Evolutionary conservation across 495 filamentous ascomycete genomes (phyloP), one percentile per base, ranked within the genome.

Genomic region (Neurospora sp.): DNA sequence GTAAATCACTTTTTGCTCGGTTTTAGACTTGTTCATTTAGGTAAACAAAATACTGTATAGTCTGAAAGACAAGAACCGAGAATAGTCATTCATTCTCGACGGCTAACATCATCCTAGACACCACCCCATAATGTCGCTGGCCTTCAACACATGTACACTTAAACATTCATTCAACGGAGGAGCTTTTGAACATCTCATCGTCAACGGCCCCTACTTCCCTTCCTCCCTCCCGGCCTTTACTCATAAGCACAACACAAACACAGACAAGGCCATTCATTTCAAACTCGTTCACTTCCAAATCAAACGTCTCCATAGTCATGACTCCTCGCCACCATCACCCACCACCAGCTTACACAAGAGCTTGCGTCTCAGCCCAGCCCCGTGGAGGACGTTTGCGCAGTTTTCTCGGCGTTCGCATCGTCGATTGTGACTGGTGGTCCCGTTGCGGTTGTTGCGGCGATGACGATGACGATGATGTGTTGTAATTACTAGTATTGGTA

Each of bases 351-450:
- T 79, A 23, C 79, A 77, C 73, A 81, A 81, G 39, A 42, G 72
- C 76, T 69, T 80, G 77, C 60, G 76, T 81, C 27, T 80, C 81
- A 4, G n/a, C 77, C 23, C 80, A 80, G 42, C 77, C 78, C 54
- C 74, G 79, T 14, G 83, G 85, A 71, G 79, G 82, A 73, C 80
- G 84, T 77, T 87, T 87, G 72, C 79, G 84, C 41, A 87, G 80
- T 78, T 86, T 87, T 72, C 83, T 81, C 70, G 85, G 83, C 70
- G 72, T 79, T 31, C 54, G 5, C 23, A 23, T 62, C 23, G 27
- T 62, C 14, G 14, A 31, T 62, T 62, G 23, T 62, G 54, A 16
- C 54, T 62, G 54, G 46, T 35, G 54, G 11, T 4, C 6, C 46
- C 46, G n/a, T 54, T 27, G 46, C 20, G 46, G 27, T 18, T 31